A percentile compares a stretch with the other conserved stretches of the same genome.
phyloP scores from a whole-genome alignment of 1,284 basidiomycete species.

The Cutaneotrichosporon sp. region DNA sequence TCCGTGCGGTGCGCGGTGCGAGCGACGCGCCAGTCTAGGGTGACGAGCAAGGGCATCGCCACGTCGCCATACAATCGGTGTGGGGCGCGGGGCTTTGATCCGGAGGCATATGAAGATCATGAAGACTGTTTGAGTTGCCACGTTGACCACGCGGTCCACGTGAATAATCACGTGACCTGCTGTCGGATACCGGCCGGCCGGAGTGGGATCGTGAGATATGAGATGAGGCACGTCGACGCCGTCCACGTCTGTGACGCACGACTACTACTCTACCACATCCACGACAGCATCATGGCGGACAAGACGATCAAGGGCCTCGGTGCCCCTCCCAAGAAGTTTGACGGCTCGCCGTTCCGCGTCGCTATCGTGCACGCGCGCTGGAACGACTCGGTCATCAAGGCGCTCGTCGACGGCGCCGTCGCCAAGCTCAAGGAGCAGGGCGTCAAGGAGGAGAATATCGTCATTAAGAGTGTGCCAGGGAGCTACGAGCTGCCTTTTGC shows the following conservation, averaged over 20 bases:
- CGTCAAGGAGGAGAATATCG: slow-evolving; percentile 83
- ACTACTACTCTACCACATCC: not conserved
- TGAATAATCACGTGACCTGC: not conserved
- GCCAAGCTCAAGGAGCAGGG: slow-evolving; percentile 73
- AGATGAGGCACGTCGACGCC: no score
- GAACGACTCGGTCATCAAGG: slow-evolving; percentile 81
- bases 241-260: not conserved
- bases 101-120: no score
- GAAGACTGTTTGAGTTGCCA: no score
- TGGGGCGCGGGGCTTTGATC: no score
- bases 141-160: not conserved
- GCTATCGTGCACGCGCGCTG: slow-evolving; percentile 90
- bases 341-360: slow-evolving; percentile 72
- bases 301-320: slow-evolving; percentile 67
- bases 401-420: slow-evolving; percentile 71
- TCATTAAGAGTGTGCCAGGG: slow-evolving; percentile 86
- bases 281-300: slow-evolving; percentile 40
- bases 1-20: no score
- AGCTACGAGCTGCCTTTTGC: slow-evolving; percentile 90
- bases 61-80: no score
- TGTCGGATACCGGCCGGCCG: not conserved
- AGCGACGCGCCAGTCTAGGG: no score
- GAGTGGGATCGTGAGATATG: no score
- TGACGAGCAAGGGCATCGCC: no score
- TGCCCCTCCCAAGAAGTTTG: slow-evolving; percentile 58